phyloP scores from a whole-genome alignment of 371 early-diverging fungal genomes.

The Mucor saturninus region DNA sequence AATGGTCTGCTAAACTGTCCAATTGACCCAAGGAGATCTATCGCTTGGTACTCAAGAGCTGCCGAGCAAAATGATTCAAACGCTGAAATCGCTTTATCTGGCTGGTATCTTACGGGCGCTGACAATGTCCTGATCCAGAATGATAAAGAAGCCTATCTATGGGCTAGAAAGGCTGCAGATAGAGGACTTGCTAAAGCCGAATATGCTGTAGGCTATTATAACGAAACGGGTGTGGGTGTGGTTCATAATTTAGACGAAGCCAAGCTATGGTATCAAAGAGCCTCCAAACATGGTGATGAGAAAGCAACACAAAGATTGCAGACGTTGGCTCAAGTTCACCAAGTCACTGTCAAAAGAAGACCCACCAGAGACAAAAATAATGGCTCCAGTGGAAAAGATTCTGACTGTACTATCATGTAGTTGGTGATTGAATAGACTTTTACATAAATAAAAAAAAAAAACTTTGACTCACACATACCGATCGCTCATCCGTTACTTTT shows the following conservation, averaged over 20 bases:
- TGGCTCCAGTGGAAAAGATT: conserved; percentile 27
- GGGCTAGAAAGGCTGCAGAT: conserved; percentile 86
- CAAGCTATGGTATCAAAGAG: conserved; percentile 70
- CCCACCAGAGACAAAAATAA: conserved; percentile 39
- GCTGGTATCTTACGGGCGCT: conserved; percentile 88
- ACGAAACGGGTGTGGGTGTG: conserved; percentile 82
- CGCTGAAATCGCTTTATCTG: conserved; percentile 81
- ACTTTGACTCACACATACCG: too few relatives aligned
- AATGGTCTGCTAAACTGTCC: conserved; percentile 86
- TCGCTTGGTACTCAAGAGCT: conserved; percentile 95
- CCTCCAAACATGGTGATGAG: conserved; percentile 74
- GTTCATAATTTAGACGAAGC: conserved; percentile 70
- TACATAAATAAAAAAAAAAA: too few relatives aligned
- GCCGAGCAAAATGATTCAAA: conserved; percentile 85
- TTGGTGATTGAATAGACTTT: too few relatives aligned
- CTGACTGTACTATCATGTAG: conserved; percentile 41
- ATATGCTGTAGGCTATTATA: conserved; percentile 84
- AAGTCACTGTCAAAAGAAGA: conserved; percentile 8
- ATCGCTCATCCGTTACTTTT: too few relatives aligned
- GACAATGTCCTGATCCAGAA: conserved; percentile 71
- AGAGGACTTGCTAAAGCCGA: conserved; percentile 79
- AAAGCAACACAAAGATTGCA: conserved; percentile 70
- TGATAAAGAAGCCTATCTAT: conserved; percentile 84
- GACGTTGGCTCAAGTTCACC: conserved; percentile 59
- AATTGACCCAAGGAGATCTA: conserved; percentile 82